Conservation (phyloP, 176 grass and related monocot genomes). For the Eragrostis curvula region DNA sequence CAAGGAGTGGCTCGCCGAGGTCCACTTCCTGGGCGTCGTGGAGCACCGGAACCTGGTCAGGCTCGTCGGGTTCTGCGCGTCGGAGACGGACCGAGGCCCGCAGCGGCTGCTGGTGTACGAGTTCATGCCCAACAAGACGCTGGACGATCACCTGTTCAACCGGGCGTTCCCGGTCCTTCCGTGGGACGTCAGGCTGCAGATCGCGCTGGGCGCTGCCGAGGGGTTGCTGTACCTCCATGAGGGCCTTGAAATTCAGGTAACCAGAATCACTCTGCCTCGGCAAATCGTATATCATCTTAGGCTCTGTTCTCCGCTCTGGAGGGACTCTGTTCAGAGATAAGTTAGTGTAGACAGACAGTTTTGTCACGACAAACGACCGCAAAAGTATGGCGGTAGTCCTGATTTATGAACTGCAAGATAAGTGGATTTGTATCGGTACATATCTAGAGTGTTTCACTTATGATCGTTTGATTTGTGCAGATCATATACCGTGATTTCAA, state of each 20-base stretch:
- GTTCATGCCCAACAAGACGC: slow-evolving; percentile 72
- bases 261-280: too few relatives aligned
- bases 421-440: too few relatives aligned
- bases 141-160: slow-evolving; percentile 79
- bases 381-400: too few relatives aligned
- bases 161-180: slow-evolving; percentile 53
- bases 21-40: slow-evolving; percentile 69
- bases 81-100: slow-evolving; percentile 47
- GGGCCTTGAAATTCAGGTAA: slow-evolving; percentile 67
- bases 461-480: background rate
- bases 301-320: too few relatives aligned
- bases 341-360: background rate
- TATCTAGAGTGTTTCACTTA: background rate
- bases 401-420: background rate
- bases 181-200: slow-evolving; percentile 65
- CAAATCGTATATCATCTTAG: background rate
- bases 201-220: slow-evolving; percentile 64
- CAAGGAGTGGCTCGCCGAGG: slow-evolving; percentile 78
- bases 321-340: background rate
- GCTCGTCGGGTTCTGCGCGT: slow-evolving; percentile 62
- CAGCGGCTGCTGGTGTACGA: slow-evolving; percentile 81
- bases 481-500: slow-evolving; percentile 88
- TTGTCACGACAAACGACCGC: too few relatives aligned
- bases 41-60: slow-evolving; percentile 71
- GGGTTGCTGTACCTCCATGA: slow-evolving; percentile 71